Base-by-base conservation (phyloP, 2,329 filamentous ascomycete genomes). In the Chrysoporthe austroafricana region DNA sequence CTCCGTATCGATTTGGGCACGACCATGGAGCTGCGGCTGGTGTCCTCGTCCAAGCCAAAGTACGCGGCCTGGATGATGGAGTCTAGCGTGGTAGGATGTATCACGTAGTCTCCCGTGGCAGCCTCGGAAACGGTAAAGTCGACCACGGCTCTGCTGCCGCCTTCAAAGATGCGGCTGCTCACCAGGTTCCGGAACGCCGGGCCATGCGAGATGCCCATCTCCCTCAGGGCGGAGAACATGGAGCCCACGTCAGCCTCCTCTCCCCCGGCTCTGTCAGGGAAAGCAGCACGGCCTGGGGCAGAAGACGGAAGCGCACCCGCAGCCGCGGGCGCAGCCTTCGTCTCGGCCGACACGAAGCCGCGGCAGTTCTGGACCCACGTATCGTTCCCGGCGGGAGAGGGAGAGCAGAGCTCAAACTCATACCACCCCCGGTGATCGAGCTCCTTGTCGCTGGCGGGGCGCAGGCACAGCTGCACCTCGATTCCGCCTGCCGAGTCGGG, bases 261-360 rank as follows among this genome's bases (percentile, higher is more conserved):
- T n/a, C n/a, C n/a, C n/a, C n/a, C n/a, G n/a, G n/a, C n/a, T n/a
- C n/a, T n/a, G n/a, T n/a, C n/a, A n/a, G n/a, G n/a, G n/a, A n/a
- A n/a, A n/a, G n/a, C n/a, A n/a, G n/a, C n/a, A n/a, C n/a, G n/a
- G n/a, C n/a, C n/a, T n/a, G n/a, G n/a, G n/a, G n/a, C n/a, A n/a
- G n/a, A n/a, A n/a, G n/a, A n/a, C n/a, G n/a, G n/a, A n/a, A n/a
- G n/a, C n/a, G n/a, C n/a, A n/a, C n/a, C n/a, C n/a, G n/a, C n/a
- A n/a, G n/a, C n/a, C n/a, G n/a, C n/a, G n/a, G n/a, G n/a, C n/a
- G n/a, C n/a, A n/a, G 26, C 32, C 18, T 58, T 32, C 77, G 6
- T 77, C 70, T 52, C 73, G 67, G 34, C 66, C 36, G 71, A 75
- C 26, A 81, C 72, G 42, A 77, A 66, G 13, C 77, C 80, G 58